Evolutionary conservation across 345 rosid species (phyloP).

Genomic region (Clausena lansium): DNA sequence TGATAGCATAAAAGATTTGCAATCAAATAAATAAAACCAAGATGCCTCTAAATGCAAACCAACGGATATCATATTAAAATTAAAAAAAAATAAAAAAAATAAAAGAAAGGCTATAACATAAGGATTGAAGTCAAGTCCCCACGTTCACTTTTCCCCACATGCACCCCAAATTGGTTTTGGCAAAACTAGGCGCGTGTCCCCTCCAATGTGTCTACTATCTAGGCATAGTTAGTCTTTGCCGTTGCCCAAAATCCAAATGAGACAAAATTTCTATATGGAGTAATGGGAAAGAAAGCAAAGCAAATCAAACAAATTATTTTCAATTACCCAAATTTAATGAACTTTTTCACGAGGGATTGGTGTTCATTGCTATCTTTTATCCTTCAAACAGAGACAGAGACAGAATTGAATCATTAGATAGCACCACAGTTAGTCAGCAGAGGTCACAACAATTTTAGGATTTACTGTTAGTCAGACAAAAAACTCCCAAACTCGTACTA

Average conservation of each 20-base stretch:
- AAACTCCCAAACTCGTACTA: constrained; percentile 21
- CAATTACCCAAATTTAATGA: neutral
- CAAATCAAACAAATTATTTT: neutral
- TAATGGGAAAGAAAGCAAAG: neutral
- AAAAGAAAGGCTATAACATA: neutral
- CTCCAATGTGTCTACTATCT: neutral
- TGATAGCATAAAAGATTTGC: neutral
- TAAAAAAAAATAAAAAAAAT: neutral
- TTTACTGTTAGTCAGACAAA: constrained; percentile 27
- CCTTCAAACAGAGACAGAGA: too few relatives aligned
- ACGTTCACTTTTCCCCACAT: neutral
- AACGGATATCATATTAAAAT: neutral
- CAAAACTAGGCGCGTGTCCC: neutral
- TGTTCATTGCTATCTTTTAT: neutral
- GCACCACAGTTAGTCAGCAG: neutral
- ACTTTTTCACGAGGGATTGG: neutral
- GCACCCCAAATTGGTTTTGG: neutral
- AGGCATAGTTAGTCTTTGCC: neutral
- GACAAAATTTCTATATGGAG: constrained; percentile 29
- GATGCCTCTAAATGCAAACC: neutral
- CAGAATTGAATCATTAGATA: neutral
- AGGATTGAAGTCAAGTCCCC: constrained; percentile 1
- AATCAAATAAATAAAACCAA: neutral
- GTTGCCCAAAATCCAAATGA: constrained; percentile 16
- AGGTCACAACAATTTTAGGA: neutral